Evolutionary conservation across 306 rosid species (phyloP), one percentile per base, ranked within the genome.

Genomic region (Castanea sativa): DNA sequence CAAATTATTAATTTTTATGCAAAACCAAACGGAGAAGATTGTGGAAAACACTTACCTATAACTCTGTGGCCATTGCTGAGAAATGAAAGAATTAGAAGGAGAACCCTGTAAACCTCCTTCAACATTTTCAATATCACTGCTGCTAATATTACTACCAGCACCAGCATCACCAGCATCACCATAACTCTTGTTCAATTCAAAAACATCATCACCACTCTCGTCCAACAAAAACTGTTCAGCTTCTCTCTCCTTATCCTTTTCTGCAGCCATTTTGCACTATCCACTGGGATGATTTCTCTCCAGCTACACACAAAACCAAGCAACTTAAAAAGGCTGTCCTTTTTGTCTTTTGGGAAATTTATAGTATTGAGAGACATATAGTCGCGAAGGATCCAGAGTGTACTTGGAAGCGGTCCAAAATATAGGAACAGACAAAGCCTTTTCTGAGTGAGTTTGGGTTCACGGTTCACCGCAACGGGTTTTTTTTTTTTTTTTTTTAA

Each of bases 61-160:
- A 92, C 90, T 94, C 83, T 81, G 94, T 18, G 98, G 98, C 98
- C 98, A 94, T 77, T 73, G 85, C 3, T 84, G 90, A 79, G 98
- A 89, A 71, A 81, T 33, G 78, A 87, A 88, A 80, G 88, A 77
- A 35, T 23, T 25, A 38, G 69, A 69, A 55, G 25, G 20, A 30
- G 76, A 7, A 67, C 29, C 56, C 14, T 11, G 78, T 41, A 41
- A 41, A 73, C 43, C 25, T 7, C 35, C 87, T 4, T 81, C 88
- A 2, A 49, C 76, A 41, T 63, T 70, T 0, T 73, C 87, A 14
- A 4, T 74, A 23, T 73, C 86, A 65, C 79, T 71, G 15, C 19
- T 68, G 73, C 64, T 15, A 10, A n/a, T 76, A 45, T 21, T 72
- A 75, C 80, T 58, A 45, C 81, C 71, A 35, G 38, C 41, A 2